These are phyloP conservation scores for Starmerella bacillaris DNA, from an alignment of 805 yeast genomes.

Conservation along the genomic window DNA sequence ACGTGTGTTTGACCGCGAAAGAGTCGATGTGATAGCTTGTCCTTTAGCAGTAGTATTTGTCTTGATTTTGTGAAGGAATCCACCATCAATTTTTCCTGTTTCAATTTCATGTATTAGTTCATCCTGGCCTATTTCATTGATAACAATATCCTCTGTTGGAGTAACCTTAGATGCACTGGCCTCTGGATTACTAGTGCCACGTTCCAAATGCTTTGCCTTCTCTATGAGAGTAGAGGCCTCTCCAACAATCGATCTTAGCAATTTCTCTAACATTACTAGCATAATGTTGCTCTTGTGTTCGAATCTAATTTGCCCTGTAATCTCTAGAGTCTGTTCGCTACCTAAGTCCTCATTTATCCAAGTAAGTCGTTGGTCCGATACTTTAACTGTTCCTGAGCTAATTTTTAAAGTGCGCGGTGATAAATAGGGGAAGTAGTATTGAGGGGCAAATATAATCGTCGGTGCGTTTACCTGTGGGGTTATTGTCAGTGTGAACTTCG, in stretches of 20 bases:
- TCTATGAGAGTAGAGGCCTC: neutral
- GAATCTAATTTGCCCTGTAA: conserved; percentile 14
- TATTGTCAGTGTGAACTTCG: conserved; percentile 34
- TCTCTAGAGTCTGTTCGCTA: conserved; percentile 9
- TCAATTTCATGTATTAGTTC: neutral
- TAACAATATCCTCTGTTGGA: neutral
- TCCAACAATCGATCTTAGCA: neutral
- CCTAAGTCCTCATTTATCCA: conserved; percentile 13
- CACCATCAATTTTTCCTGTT: neutral
- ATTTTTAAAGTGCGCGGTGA: neutral
- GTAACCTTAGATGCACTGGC: neutral
- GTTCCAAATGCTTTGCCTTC: neutral
- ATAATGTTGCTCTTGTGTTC: conserved; percentile 5
- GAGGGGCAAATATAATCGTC: conserved; percentile 41
- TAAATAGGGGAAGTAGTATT: conserved; percentile 39
- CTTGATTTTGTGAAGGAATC: too few relatives aligned
- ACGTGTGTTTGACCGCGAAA: too few relatives aligned
- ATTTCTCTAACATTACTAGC: neutral
- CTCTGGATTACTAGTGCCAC: neutral
- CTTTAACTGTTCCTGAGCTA: conserved; percentile 1
- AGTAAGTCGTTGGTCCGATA: conserved; percentile 10
- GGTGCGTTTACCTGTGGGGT: conserved; percentile 11
- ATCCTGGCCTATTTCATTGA: neutral
- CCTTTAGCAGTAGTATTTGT: too few relatives aligned
- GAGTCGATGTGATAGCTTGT: too few relatives aligned